Evolutionary conservation across 2,329 filamentous ascomycete genomes (phyloP), one percentile per base, ranked within the genome.

Genomic region (Fusarium citri): DNA sequence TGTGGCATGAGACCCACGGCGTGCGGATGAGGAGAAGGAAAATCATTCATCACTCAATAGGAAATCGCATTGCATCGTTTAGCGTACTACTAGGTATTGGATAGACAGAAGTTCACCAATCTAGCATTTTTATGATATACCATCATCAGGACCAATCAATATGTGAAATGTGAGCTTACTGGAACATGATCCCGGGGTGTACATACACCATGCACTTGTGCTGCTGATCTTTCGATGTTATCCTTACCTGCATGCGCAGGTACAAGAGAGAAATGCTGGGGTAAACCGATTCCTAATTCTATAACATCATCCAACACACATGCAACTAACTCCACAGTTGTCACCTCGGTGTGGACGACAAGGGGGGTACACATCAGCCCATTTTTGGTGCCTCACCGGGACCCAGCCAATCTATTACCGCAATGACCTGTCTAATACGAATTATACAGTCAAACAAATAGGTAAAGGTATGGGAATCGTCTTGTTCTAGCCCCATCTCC

Each of bases 341-440:
- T 66, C 55, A 55, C 48, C 42, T 66, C 43, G 48, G 51, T 56
- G 48, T 67, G 20, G 18, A 66, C 30, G 30, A 31, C 10, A 54
- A 12, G 48, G 23, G 42, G 46, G 49, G 25, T 43, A 37, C 25
- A 28, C n/a, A 55, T 68, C 51, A 62, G 50, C 55, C 66, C 61
- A 65, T 61, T 67, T 63, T 59, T 57, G 43, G 62, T 61, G 66
- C 63, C 59, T 63, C 62, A 66, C 66, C 59, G 31, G 59, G 63
- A 66, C 61, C 71, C 69, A 71, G 73, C 72, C 61, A 72, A 63
- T 75, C 53, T 66, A 66, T 68, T 60, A 55, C 61, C 68, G 55
- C 54, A 67, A 66, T 72, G 68, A 71, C 69, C 67, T 74, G 68
- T 78, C 76, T 78, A 77, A 74, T 68, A 49, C 62, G 63, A 63